A percentile compares a stretch with the other conserved stretches of the same genome.
phyloP scores from a whole-genome alignment of 129 eudicot species.

The Centella asiatica region DNA sequence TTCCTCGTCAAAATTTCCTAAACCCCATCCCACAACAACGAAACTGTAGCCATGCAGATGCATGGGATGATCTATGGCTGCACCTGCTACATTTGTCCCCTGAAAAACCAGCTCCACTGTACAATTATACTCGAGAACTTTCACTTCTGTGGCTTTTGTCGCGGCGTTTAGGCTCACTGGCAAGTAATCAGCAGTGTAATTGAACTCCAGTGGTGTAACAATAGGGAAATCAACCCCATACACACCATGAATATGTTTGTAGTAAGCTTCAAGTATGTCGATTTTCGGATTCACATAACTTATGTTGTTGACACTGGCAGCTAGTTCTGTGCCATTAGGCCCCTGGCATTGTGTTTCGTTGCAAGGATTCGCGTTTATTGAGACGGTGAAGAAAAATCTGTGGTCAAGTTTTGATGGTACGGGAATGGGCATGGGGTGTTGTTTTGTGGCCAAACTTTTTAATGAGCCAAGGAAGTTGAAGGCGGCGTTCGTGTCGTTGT shows the following conservation, averaged over 20 bases:
- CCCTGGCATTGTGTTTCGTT: not conserved
- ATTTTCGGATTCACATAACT: not conserved
- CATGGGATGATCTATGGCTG: slow-evolving; percentile 9
- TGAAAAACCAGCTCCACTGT: slow-evolving; percentile 7
- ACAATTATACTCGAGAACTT: not conserved
- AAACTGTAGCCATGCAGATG: slow-evolving; percentile 9
- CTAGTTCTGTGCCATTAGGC: not conserved
- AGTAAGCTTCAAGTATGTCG: slow-evolving; percentile 5
- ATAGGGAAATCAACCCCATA: not conserved
- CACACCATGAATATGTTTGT: not conserved
- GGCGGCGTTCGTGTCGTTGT: slow-evolving; percentile 4
- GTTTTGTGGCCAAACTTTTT: not conserved
- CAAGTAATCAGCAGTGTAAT: slow-evolving; percentile 4
- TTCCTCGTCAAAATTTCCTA: not conserved
- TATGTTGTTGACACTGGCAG: slow-evolving; percentile 14
- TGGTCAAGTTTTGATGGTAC: not conserved
- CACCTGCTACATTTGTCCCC: not conserved
- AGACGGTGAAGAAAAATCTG: not conserved
- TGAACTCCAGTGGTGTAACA: not conserved
- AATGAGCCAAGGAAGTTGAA: not conserved
- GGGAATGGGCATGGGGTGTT: not conserved
- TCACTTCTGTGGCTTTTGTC: slow-evolving; percentile 1
- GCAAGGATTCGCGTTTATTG: slow-evolving; percentile 1
- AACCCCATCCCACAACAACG: slow-evolving; percentile 3
- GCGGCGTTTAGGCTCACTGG: not conserved